phyloP scores from a whole-genome alignment of 306 rosid genomes.

The Pueraria montana region DNA sequence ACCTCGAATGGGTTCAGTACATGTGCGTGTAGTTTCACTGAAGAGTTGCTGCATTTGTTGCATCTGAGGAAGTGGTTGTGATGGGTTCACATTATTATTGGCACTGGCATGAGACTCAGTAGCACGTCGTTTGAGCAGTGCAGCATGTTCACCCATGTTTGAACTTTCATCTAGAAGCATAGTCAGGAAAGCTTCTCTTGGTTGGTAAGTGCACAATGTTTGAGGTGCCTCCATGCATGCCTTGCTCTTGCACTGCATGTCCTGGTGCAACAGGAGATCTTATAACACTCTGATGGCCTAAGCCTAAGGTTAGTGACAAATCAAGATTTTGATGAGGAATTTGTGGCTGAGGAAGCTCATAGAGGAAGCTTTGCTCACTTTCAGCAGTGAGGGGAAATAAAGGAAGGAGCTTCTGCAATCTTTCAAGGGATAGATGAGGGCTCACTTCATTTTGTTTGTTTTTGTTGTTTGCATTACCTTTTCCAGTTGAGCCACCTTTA shows the following conservation, averaged over 20 bases:
- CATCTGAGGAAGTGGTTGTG: neutral
- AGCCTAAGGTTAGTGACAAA: neutral
- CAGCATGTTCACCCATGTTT: neutral
- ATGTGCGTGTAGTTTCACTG: neutral
- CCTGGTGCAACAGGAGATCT: neutral
- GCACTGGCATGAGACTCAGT: neutral
- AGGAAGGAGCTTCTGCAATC: neutral
- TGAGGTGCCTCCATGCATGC: neutral
- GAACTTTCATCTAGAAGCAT: too few species aligned
- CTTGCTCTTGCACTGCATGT: neutral
- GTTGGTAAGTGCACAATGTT: too few species aligned
- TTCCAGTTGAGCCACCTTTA: slow-evolving; percentile 1
- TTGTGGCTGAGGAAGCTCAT: neutral
- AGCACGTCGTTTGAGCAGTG: slow-evolving; percentile 3
- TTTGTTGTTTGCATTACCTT: neutral
- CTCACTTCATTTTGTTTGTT: neutral
- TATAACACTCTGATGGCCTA: neutral
- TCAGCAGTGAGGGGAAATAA: neutral
- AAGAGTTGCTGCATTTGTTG: neutral
- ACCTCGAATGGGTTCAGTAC: neutral
- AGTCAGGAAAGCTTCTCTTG: too few species aligned
- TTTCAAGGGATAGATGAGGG: neutral
- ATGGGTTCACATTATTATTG: slow-evolving; percentile 27
- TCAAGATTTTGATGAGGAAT: neutral
- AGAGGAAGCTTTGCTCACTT: neutral